Percentiles rank a stretch among this genome's conserved stretches.
Evolutionary conservation across 2,329 filamentous ascomycete genomes (phyloP).

Genomic region (Sporothrix curviconia): DNA sequence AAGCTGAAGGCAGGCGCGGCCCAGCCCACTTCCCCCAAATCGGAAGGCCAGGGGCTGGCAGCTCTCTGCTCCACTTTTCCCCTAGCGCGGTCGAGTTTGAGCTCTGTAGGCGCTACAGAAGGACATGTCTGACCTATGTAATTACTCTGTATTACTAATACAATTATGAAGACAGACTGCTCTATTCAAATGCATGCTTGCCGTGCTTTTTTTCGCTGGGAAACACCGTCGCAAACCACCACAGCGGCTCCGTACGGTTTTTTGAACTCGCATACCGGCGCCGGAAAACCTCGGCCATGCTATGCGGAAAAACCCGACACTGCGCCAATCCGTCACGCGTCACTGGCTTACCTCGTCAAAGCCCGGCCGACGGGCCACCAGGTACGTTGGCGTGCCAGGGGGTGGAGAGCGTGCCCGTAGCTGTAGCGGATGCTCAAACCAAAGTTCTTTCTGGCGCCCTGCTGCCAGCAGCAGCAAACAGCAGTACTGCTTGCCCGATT

Average conservation of each 20-base stretch:
- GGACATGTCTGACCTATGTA: too few species aligned
- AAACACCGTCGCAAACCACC: slow-evolving; percentile 15
- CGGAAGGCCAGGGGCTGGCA: slow-evolving; percentile 11
- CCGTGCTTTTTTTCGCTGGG: too few species aligned
- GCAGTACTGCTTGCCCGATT: too few species aligned
- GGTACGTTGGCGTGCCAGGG: slow-evolving; percentile 23
- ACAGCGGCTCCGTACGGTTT: slow-evolving; percentile 20
- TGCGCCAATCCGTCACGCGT: too few species aligned
- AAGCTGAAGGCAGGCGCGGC: slow-evolving; percentile 1
- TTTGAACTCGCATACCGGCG: slow-evolving; percentile 26
- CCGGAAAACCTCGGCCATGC: slow-evolving; percentile 23
- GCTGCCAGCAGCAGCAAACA: too few species aligned
- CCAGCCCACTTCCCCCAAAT: neutral
- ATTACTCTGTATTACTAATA: too few species aligned
- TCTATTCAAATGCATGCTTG: too few species aligned
- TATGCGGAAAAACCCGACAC: slow-evolving; percentile 10
- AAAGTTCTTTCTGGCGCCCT: neutral
- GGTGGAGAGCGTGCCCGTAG: slow-evolving; percentile 24
- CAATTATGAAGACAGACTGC: too few species aligned
- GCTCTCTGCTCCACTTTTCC: slow-evolving; percentile 5
- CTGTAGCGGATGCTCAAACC: slow-evolving; percentile 10
- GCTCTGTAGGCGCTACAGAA: too few species aligned
- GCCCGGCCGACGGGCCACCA: slow-evolving; percentile 22
- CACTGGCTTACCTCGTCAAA: slow-evolving; percentile 6
- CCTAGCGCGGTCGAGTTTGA: too few species aligned